Evolutionary conservation across 805 yeast genomes (phyloP), one percentile per base, ranked within the genome.

Genomic region (Phaffomyces thermotolerans): DNA sequence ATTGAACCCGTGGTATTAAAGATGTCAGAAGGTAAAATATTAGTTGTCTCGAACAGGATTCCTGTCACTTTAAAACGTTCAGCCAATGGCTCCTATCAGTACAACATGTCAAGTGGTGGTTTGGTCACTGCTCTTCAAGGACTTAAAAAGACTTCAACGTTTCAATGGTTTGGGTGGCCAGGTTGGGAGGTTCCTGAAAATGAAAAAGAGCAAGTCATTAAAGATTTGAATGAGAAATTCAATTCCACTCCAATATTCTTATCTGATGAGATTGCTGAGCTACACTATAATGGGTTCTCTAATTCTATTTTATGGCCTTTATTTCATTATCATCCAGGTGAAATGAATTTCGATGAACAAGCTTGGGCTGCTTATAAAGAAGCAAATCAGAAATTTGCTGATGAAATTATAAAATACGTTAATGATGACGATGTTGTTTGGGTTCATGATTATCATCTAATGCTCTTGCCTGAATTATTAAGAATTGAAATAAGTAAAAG

Each of bases 161-260:
- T 89, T 65, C 93, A 89, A 60, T 93, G 99, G 99, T 81, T 86
- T 57, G 99, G 99, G 14, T 93, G 99, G 99, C 96, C 98, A 2
- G 95, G 91, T 10, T 65, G 89, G 58, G 95, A 89, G 53, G 75
- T 93, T 5, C 95, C 95, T 2, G 85, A 73, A 23, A 73, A 72
- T 36, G 95, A 89, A 50, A 81, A 82, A 58, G 76, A 66, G 0
- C 67, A 68, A 44, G 95, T 93, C 43, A 78, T 79, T 46, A 59
- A 66, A 18, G 96, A 90, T 51, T 68, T 93, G 45, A 71, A 73
- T 60, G 76, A 75, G 30, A 80, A 87, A 59, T 93, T 89, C 71
- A 82, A 82, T 49, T 93, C 98, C 53, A 79, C 85, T 32, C 99
- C 99, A 3, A 81, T 93, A 41, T 93, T 83, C 66, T 64, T 93